These are phyloP conservation scores for Digitaria exilis DNA, from an alignment of 202 grass and related monocot genomes.

Conservation along the genomic window DNA sequence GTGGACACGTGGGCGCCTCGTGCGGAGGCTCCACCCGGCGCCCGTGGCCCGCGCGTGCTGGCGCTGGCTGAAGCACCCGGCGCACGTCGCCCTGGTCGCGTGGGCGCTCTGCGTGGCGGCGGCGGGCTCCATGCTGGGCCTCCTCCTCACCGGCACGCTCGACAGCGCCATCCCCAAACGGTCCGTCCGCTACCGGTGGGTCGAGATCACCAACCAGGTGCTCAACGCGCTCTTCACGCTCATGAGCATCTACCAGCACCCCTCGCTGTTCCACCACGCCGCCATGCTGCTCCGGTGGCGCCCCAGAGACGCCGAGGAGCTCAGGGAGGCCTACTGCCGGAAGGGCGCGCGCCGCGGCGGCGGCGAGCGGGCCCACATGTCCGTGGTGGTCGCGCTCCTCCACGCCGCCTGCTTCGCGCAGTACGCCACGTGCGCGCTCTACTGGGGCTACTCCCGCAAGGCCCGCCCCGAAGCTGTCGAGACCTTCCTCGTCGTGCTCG, in stretches of 20 bases:
- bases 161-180: constrained; percentile 32
- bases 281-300: constrained; percentile 39
- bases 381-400: constrained; percentile 42
- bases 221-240: constrained; percentile 67
- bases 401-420: constrained; percentile 48
- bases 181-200: constrained; percentile 30
- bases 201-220: constrained; percentile 55
- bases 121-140: constrained; percentile 22
- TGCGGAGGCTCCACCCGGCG: background rate
- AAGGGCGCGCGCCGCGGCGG: background rate
- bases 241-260: constrained; percentile 63
- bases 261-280: constrained; percentile 47
- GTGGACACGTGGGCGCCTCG: background rate
- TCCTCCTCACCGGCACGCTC: constrained; percentile 49
- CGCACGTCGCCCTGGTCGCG: constrained; percentile 46
- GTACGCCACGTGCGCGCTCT: constrained; percentile 56
- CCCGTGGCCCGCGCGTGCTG: constrained; percentile 20
- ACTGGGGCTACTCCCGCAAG: constrained; percentile 49
- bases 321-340: constrained; percentile 51
- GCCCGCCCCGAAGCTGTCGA: constrained; percentile 33
- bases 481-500: constrained; percentile 32
- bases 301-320: constrained; percentile 3
- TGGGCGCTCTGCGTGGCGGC: constrained; percentile 44
- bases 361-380: constrained; percentile 40
- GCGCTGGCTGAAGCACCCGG: constrained; percentile 50